These are phyloP conservation scores for Paraphoma sp. DNA, from an alignment of 2,329 filamentous ascomycete species.

Conservation along the genomic window DNA sequence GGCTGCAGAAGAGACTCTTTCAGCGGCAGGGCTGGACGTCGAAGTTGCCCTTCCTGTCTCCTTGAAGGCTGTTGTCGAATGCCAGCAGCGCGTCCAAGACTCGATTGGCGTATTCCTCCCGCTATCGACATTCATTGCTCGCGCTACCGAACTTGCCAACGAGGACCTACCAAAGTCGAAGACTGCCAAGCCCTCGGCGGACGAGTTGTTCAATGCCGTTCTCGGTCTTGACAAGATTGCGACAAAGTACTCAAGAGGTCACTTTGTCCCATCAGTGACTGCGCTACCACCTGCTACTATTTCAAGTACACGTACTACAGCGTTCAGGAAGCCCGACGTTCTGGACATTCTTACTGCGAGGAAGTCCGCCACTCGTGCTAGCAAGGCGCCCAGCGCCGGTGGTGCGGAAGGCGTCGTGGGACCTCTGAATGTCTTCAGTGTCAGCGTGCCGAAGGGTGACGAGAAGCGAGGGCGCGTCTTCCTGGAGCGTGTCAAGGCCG, in stretches of 20 bases:
- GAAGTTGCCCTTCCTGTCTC: slow-evolving; percentile 78
- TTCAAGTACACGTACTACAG: slow-evolving; percentile 43
- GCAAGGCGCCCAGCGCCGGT: slow-evolving; percentile 32
- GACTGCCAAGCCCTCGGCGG: slow-evolving; percentile 69
- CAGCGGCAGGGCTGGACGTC: slow-evolving; percentile 57
- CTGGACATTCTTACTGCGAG: slow-evolving; percentile 73
- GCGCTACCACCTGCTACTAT: slow-evolving; percentile 43
- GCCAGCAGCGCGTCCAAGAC: slow-evolving; percentile 80
- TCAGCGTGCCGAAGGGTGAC: slow-evolving; percentile 80
- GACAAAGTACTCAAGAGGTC: slow-evolving; percentile 61
- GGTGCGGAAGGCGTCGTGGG: slow-evolving; percentile 46
- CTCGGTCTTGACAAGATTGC: slow-evolving; percentile 70
- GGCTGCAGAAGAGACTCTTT: slow-evolving; percentile 43
- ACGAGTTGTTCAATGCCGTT: slow-evolving; percentile 89
- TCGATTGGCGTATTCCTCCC: slow-evolving; percentile 82
- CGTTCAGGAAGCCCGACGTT: slow-evolving; percentile 70
- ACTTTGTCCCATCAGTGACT: slow-evolving; percentile 76
- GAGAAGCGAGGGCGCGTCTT: slow-evolving; percentile 83
- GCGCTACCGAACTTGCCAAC: slow-evolving; percentile 87
- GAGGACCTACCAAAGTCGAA: slow-evolving; percentile 77
- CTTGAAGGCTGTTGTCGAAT: slow-evolving; percentile 76
- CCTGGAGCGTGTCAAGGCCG: slow-evolving; percentile 82
- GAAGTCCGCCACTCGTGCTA: slow-evolving; percentile 33
- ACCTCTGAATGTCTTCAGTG: slow-evolving; percentile 78
- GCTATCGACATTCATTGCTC: slow-evolving; percentile 83